Evolutionary conservation across 108 stramenopile genomes (phyloP), one percentile per base, ranked within the genome.

Genomic region (Licmophora abbreviata): DNA sequence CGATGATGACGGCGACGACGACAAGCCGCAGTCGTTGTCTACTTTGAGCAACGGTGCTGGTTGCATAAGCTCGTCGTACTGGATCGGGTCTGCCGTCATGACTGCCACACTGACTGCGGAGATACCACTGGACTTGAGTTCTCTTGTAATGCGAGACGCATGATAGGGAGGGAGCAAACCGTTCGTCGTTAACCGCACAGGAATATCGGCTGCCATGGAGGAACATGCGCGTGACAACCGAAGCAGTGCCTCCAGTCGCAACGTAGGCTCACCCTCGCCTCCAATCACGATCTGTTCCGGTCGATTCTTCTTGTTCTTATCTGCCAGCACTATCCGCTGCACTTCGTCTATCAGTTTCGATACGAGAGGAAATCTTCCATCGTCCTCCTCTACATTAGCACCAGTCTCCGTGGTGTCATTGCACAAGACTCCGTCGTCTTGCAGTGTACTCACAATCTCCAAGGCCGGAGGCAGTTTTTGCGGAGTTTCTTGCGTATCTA

Each of bases 261-360:
- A 54, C 9, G 78, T 82, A 2, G 85, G 81, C 45, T 87, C 83
- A 10, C 83, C 83, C 61, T 85, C 83, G 32, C 83, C 83, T 1
- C 71, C 74, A 40, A 85, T 54, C 12, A 85, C 83, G 15, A 85
- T 56, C 25, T 70, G 64, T 34, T 74, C 64, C 32, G 34, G 34
- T 11, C 34, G 9, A 11, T 9, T 35, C 12, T 35, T 33, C 17
- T 38, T 38, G 8, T 23, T 33, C 24, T 53, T 6, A n/a, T n/a
- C n/a, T n/a, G n/a, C n/a, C n/a, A n/a, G n/a, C n/a, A n/a, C n/a
- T n/a, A n/a, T n/a, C n/a, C n/a, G n/a, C 24, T 56, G 48, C 11
- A 79, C 53, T 51, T 80, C 74, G 1, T 42, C 10, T 0, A 68
- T 23, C 17, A 84, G 48, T 4, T 54, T 47, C 24, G 49, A 32